Evolutionary conservation across 2,329 filamentous ascomycete genomes (phyloP), one percentile per base, ranked within the genome.

Genomic region (Trichoderma lentiforme): DNA sequence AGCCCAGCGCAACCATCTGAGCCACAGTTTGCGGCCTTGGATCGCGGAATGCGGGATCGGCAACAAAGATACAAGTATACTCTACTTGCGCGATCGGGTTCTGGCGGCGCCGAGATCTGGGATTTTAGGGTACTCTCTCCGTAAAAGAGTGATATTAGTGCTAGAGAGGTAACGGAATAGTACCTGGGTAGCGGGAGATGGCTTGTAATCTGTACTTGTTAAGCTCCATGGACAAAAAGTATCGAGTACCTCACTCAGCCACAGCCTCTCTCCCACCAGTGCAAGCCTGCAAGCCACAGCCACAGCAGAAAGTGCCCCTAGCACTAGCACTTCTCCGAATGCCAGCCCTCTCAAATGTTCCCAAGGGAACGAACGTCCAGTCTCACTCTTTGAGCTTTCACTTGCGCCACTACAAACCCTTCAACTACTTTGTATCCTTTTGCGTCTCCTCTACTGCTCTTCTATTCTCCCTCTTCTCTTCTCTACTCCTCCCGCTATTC

Each of bases 291-390:
- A 53, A 21, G 47, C 47, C 28, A 60, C 34, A 70, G 68, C 68
- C 68, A 70, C 68, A 64, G 56, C 56, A 70, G 43, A 47, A 28
- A 32, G 43, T 28, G 39, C 66, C 66, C 66, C 58, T 60, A 47
- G 32, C 43, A 43, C n/a, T 43, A n/a, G 15, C 39, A n/a, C 39
- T 62, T 34, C 28, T 24, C 34, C 32, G 57, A 21, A 43, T 43
- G 47, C 57, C 66, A 70, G 66, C 66, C 66, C 66, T 62, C 53
- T 9, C 28, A 60, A 32, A 34, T 26, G 28, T 56, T 64, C 60
- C 47, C 58, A 64, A 63, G 58, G 68, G 34, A 70, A 70, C 56
- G 4, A 58, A 58, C 43, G 15, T 43, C 39, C 39, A 30, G 56
- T 71, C 70, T 67, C 32, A 62, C 70, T 53, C 66, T 67, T 21